Conservation (phyloP, 139 green algal species). For the Pseudopediastrum boryanum region DNA sequence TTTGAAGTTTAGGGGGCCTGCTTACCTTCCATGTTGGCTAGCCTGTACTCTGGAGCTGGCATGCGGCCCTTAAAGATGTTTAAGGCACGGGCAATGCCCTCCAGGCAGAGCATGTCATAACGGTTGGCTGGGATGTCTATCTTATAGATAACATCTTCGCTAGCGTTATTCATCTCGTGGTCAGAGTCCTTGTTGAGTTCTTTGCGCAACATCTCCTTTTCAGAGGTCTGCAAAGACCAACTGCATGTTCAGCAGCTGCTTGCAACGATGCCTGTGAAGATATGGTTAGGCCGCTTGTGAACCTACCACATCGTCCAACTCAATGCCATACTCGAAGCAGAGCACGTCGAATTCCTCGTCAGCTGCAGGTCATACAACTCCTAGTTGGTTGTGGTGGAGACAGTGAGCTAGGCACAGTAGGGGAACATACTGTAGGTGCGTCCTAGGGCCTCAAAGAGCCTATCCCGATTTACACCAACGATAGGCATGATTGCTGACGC, state of each 20-base stretch:
- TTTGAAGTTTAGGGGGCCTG: neutral
- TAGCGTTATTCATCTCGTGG: slow-evolving; percentile 42
- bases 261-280: neutral
- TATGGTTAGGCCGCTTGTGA: neutral
- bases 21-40: slow-evolving; percentile 78
- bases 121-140: slow-evolving; percentile 99
- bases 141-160: slow-evolving; percentile 97
- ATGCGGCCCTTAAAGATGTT: slow-evolving; percentile 93
- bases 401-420: slow-evolving; percentile 1
- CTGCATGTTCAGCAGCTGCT: neutral
- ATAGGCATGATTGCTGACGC: slow-evolving; percentile 86
- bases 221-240: slow-evolving; percentile 74
- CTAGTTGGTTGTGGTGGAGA: neutral
- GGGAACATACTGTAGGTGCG: slow-evolving; percentile 77
- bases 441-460: slow-evolving; percentile 89
- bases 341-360: slow-evolving; percentile 97
- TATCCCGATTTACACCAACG: slow-evolving; percentile 88
- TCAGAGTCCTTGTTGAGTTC: slow-evolving; percentile 58
- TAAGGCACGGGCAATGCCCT: slow-evolving; percentile 94
- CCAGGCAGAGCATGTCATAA: slow-evolving; percentile 99
- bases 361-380: slow-evolving; percentile 62
- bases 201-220: slow-evolving; percentile 93
- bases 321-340: slow-evolving; percentile 99
- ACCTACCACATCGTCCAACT: slow-evolving; percentile 97
- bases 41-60: slow-evolving; percentile 67